A percentile compares a stretch with the other conserved stretches of the same genome.
Conservation (phyloP, 169 alveolate species). For the Plasmodium malariae region DNA sequence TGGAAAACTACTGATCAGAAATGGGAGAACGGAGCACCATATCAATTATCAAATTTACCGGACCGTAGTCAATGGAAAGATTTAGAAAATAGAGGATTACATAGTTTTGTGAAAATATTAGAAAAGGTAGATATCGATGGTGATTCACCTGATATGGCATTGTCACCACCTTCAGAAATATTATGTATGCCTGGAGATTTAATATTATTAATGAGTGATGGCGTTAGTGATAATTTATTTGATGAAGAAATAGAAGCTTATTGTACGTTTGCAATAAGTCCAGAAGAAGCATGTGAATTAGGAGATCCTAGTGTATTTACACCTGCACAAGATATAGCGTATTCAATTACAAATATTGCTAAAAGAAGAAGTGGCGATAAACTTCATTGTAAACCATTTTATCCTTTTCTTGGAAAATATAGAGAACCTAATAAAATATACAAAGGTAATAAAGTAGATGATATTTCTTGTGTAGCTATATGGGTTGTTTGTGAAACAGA, state of each 20-base stretch:
- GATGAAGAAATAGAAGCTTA: conserved; percentile 82
- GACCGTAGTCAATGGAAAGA: conserved; percentile 78
- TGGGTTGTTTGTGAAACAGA: conserved; percentile 83
- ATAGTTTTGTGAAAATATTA: conserved; percentile 78
- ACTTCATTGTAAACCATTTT: conserved; percentile 67
- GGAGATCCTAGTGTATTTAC: conserved; percentile 70
- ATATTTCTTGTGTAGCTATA: conserved; percentile 83
- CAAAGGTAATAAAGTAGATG: conserved; percentile 81
- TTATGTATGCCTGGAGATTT: conserved; percentile 83
- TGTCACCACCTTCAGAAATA: conserved; percentile 78
- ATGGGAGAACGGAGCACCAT: conserved; percentile 87
- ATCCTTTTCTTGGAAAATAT: conserved; percentile 41
- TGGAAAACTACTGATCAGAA: conserved; percentile 82
- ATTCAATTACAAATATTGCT: conserved; percentile 77
- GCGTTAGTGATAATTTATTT: conserved; percentile 82
- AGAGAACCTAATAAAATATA: conserved; percentile 49
- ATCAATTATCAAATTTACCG: conserved; percentile 82
- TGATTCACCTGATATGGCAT: conserved; percentile 82
- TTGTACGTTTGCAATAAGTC: conserved; percentile 82
- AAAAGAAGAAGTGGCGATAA: conserved; percentile 76
- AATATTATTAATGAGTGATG: conserved; percentile 81
- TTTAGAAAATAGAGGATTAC: conserved; percentile 78
- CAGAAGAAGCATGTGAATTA: conserved; percentile 81
- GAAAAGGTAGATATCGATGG: conserved; percentile 82
- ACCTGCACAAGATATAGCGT: conserved; percentile 79